A percentile compares a stretch with the other conserved stretches of the same genome.
Conservation (phyloP, 345 rosid species). For the Carallia brachiata region DNA sequence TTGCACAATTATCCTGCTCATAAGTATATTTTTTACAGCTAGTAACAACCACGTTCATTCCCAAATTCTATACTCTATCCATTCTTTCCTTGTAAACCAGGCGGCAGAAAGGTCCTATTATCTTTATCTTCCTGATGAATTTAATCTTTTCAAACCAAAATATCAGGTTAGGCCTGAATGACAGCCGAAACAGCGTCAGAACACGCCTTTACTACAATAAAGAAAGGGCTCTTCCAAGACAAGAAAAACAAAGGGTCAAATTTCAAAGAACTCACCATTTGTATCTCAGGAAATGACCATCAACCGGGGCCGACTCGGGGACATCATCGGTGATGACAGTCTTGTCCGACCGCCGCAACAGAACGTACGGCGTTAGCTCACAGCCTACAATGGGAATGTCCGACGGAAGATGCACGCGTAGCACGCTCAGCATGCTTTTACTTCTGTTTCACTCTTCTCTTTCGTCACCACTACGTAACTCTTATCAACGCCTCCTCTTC, state of each 20-base stretch:
- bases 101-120: no score
- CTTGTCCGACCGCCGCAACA: slow-evolving; percentile 70
- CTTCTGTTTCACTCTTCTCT: slow-evolving; percentile 30
- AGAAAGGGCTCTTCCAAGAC: no score
- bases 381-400: slow-evolving; percentile 98
- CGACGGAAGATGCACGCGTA: slow-evolving; percentile 91
- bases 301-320: slow-evolving; percentile 78
- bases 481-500: slow-evolving; percentile 23
- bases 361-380: slow-evolving; percentile 89
- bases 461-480: slow-evolving; percentile 32
- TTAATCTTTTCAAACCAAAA: no score
- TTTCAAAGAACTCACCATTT: slow-evolving; percentile 51
- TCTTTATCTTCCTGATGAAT: no score
- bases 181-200: no score
- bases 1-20: not conserved
- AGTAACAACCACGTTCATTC: no score
- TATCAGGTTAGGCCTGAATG: no score
- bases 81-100: no score
- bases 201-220: no score
- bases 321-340: slow-evolving; percentile 63
- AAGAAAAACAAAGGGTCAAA: not conserved
- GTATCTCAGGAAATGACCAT: slow-evolving; percentile 82
- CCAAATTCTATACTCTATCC: no score
- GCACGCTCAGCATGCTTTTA: slow-evolving; percentile 87
- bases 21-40: no score